A percentile compares a stretch with the other conserved stretches of the same genome.
phyloP scores from a whole-genome alignment of 2,329 filamentous ascomycete genomes.

The Ophiostoma pallidulum region DNA sequence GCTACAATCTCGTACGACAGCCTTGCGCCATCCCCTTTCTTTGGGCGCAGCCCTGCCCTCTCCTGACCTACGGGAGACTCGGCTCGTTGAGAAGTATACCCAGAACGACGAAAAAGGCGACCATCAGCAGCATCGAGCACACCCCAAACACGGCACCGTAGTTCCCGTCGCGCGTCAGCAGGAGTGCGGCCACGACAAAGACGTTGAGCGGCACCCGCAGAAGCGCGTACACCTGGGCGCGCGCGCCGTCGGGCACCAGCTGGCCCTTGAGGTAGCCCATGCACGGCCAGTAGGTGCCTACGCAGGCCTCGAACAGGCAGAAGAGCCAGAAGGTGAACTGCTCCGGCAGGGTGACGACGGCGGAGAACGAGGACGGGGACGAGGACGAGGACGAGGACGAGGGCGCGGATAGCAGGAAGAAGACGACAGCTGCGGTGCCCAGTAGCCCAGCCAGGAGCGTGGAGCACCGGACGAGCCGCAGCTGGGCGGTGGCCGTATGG shows the following conservation, averaged over 20 bases:
- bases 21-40: too few relatives aligned
- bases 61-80: slow-evolving; percentile 12
- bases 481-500: slow-evolving; percentile 24
- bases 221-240: slow-evolving; percentile 44
- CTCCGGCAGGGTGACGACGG: slow-evolving; percentile 26
- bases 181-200: slow-evolving; percentile 42
- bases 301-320: slow-evolving; percentile 45
- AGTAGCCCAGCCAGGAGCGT: slow-evolving; percentile 31
- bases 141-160: slow-evolving; percentile 23
- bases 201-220: slow-evolving; percentile 49
- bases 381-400: too few relatives aligned
- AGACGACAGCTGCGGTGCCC: slow-evolving; percentile 26
- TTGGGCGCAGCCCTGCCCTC: not conserved
- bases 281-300: slow-evolving; percentile 47
- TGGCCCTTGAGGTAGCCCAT: slow-evolving; percentile 44
- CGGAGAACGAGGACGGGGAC: too few relatives aligned
- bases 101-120: slow-evolving; percentile 22
- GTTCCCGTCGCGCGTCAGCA: slow-evolving; percentile 24
- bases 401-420: slow-evolving; percentile 21
- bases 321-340: slow-evolving; percentile 42
- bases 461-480: slow-evolving; percentile 19
- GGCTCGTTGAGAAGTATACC: slow-evolving; percentile 18
- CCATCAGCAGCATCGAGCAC: slow-evolving; percentile 24
- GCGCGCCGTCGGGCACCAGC: slow-evolving; percentile 41
- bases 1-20: too few relatives aligned